These are phyloP conservation scores for Macrotyloma uniflorum DNA, from an alignment of 306 rosid species.

Conservation along the genomic window DNA sequence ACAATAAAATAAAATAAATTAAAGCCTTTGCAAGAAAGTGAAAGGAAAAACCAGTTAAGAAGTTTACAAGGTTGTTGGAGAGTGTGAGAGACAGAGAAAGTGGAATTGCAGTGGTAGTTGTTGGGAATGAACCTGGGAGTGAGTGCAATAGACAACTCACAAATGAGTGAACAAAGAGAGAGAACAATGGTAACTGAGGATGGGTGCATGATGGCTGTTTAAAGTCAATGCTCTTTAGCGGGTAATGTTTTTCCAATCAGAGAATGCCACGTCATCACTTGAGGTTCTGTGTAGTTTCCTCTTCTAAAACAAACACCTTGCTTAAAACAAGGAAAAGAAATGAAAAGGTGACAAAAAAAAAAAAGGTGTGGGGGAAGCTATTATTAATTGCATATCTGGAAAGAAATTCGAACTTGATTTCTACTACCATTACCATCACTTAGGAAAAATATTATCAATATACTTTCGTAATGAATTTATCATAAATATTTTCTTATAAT, in stretches of 20 bases:
- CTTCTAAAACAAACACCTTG: background rate
- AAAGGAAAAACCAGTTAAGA: conserved; percentile 8
- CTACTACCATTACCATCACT: too few relatives aligned
- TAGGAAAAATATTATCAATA: too few relatives aligned
- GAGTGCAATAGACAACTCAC: background rate
- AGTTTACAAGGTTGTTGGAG: conserved; percentile 8
- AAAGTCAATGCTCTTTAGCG: conserved; percentile 48
- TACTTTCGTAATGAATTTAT: too few relatives aligned
- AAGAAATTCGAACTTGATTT: background rate
- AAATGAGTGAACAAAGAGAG: conserved; percentile 9
- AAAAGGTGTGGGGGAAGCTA: background rate
- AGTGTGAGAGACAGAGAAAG: conserved; percentile 21
- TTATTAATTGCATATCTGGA: background rate
- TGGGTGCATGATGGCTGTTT: conserved; percentile 28
- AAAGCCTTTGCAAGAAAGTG: conserved; percentile 4
- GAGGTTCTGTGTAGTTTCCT: background rate
- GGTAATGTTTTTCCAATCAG: conserved; percentile 19
- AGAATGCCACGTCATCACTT: conserved; percentile 19
- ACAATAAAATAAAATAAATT: background rate
- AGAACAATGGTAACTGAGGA: background rate
- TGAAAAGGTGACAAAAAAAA: background rate
- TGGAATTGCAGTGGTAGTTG: background rate
- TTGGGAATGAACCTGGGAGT: background rate
- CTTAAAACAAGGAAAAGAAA: background rate
- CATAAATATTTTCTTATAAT: too few relatives aligned